Evolutionary conservation across 2,329 filamentous ascomycete genomes (phyloP).

Genomic region (Fusarium secorum): DNA sequence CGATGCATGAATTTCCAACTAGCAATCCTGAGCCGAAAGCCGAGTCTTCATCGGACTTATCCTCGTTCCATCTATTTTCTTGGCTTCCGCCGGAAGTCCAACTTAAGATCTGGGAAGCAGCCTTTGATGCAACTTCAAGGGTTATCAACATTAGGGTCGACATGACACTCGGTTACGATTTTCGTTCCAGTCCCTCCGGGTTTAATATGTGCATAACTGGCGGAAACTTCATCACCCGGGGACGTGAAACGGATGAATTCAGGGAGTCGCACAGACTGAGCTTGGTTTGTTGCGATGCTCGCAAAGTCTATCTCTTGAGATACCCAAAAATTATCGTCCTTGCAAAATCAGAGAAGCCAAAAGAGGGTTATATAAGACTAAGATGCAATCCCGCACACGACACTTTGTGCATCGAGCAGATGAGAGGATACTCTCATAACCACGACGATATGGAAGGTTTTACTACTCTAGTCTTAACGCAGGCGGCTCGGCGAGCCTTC

Average conservation of each 20-base stretch:
- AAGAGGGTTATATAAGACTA: not conserved
- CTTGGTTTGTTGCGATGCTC: not conserved
- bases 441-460: fast-evolving
- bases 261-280: not conserved
- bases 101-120: not conserved
- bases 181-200: too few species aligned
- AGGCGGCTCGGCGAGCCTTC: not conserved
- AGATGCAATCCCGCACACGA: not conserved
- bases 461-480: fast-evolving
- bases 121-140: not conserved
- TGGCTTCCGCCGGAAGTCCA: not conserved
- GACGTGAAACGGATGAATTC: not conserved
- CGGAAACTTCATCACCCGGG: not conserved
- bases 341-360: not conserved
- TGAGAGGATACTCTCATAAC: fast-evolving
- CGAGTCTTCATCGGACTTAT: not conserved
- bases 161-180: not conserved
- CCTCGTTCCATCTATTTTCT: not conserved
- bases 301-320: not conserved
- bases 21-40: not conserved
- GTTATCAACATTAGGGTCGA: not conserved
- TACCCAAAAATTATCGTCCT: not conserved
- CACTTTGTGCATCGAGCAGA: not conserved
- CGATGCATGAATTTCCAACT: not conserved
- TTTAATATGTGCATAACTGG: not conserved